Evolutionary conservation across 225 moss, liverwort and hornwort species (phyloP), one percentile per base, ranked within the genome.

Genomic region (Straminergon stramineum): DNA sequence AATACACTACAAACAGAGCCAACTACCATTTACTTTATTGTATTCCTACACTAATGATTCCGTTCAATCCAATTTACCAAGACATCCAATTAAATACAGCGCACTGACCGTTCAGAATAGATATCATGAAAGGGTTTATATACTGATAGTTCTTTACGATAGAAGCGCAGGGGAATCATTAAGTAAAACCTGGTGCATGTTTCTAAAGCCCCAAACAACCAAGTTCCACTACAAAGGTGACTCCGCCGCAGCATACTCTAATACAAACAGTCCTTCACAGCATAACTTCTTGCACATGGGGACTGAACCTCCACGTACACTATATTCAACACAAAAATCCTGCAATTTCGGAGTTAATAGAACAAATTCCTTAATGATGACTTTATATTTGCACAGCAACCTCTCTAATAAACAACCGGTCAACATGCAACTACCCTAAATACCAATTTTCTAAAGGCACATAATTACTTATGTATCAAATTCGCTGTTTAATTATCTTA

Each of bases 161-260:
- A 55, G 48, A 69, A 75, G 75, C 75, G 79, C 82, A 86, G 30
- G 55, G 86, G 76, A 86, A 86, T 87, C 85, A 55, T 85, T 71
- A 85, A 63, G 85, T 60, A 88, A 84, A 79, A 79, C 79, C 86
- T 90, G 79, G 58, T 74, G 43, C 34, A 82, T 79, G 28, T 86
- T 90, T 84, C 76, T 58, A 79, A 83, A 84, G 83, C 79, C 79
- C 83, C 84, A 89, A 34, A 84, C 88, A 86, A 85, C 81, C 85
- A 87, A 85, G 53, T 88, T 76, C 87, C 73, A 89, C 53, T 61
- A 81, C 32, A 67, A 66, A 48, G 74, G 83, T 26, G 31, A 90
- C 84, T 89, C 89, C 74, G 56, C 63, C 69, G 85, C 69, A 91
- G 52, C 85, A 68, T 41, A 81, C 32, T 88, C 88, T 82, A 85